Evolutionary conservation across 192 early-diverging fungal species (phyloP).

Genomic region (Nowakowskiella sp.): DNA sequence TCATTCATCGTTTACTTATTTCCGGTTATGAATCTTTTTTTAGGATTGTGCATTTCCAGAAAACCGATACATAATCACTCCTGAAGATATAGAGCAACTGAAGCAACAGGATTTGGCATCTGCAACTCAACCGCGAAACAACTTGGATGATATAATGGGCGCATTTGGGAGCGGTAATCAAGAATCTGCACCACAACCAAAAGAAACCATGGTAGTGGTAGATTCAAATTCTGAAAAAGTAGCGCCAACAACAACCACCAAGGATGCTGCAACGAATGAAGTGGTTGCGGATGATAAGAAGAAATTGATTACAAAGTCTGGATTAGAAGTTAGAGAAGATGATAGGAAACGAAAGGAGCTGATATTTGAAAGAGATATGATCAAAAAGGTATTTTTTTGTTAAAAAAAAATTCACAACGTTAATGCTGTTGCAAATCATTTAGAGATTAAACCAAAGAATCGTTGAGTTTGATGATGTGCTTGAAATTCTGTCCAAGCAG

Average conservation of each 20-base stretch:
- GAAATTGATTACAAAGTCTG: constrained; percentile 4
- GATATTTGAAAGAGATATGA: constrained; percentile 22
- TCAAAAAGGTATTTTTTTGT: constrained; percentile 26
- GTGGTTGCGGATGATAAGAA: neutral
- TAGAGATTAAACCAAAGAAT: constrained; percentile 23
- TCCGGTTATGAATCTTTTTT: neutral
- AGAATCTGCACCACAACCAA: constrained; percentile 16
- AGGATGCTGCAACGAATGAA: neutral
- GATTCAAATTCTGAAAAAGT: constrained; percentile 3
- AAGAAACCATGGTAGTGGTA: constrained; percentile 3
- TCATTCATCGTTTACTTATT: neutral
- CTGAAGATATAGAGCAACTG: constrained; percentile 36
- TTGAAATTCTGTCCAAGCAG: constrained; percentile 37
- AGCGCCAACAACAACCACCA: neutral
- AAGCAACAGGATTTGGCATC: constrained; percentile 27
- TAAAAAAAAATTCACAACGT: neutral
- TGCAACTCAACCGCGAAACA: constrained; percentile 15
- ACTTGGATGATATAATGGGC: constrained; percentile 23
- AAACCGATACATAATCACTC: constrained; percentile 34
- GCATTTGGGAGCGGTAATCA: constrained; percentile 30
- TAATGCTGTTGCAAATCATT: constrained; percentile 1
- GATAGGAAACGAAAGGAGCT: constrained; percentile 23
- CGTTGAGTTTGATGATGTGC: constrained; percentile 33
- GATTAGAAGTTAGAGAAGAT: constrained; percentile 29
- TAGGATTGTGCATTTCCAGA: constrained; percentile 39